A percentile compares a stretch with the other conserved stretches of the same genome.
These are phyloP conservation scores for Ceratocystiopsis brevicomis DNA, from an alignment of 2,329 filamentous ascomycete genomes.

Conservation along the genomic window DNA sequence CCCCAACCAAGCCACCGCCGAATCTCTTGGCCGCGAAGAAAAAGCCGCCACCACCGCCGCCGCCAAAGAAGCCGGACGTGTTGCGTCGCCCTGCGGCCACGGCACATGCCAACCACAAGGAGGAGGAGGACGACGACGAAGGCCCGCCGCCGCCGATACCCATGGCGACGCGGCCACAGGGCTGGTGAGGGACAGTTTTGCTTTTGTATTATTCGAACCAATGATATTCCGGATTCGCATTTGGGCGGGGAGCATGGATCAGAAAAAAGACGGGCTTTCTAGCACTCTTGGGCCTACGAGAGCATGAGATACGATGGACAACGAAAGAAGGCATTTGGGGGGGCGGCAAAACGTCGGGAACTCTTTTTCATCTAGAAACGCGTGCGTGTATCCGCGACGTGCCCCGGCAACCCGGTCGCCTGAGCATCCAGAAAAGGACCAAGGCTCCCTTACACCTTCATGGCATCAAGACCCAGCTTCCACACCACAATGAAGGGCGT, in stretches of 20 bases:
- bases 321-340: no score
- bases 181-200: slow-evolving; percentile 2
- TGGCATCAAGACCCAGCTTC: slow-evolving; percentile 81
- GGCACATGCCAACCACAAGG: slow-evolving; percentile 12
- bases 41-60: slow-evolving; percentile 31
- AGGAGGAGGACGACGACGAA: slow-evolving; percentile 10
- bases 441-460: slow-evolving; percentile 61
- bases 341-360: no score
- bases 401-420: no score
- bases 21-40: slow-evolving; percentile 24
- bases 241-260: no score
- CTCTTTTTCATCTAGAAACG: no score
- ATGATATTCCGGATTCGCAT: no score
- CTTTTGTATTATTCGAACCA: no score
- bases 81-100: no score
- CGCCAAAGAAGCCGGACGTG: slow-evolving; percentile 26
- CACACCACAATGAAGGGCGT: slow-evolving; percentile 82
- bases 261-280: no score
- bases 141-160: slow-evolving; percentile 32
- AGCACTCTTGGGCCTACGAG: no score
- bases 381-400: no score
- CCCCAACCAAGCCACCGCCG: slow-evolving; percentile 1
- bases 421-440: neutral
- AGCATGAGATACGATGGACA: no score
- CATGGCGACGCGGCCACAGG: slow-evolving; percentile 27